Base-by-base conservation (phyloP, 2,329 filamentous ascomycete genomes). In the Acephala macrosclerotiorum region DNA sequence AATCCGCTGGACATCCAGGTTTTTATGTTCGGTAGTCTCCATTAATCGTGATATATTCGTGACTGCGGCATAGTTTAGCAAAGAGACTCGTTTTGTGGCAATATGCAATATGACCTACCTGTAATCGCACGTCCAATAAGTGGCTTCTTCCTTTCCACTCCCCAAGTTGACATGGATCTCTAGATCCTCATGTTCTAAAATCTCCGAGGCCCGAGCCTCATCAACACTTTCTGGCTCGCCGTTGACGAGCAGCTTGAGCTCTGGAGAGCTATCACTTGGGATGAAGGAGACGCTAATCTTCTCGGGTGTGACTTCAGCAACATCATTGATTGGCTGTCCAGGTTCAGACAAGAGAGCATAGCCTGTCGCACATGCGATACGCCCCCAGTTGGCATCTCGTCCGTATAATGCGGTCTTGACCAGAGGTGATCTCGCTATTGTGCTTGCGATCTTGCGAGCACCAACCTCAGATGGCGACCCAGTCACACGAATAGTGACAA, bases 331-430 rank as follows among this genome's bases (percentile, higher is more conserved):
- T n/a, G 82, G 79, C 72, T 83, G 78, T 1, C 85, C 86, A 0
- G 86, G 87, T 70, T 87, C 85, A 1, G 84, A 86, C 68, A 90
- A 83, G 56, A 88, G 80, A 16, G 88, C 83, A 77, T 98, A 98
- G 2, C 96, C 96, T 4, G 94, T 94, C 0, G 96, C 95, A 78
- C 96, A 98, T 33, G 98, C 85, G 68, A 99, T 97, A 62, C 96
- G 93, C 38, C 96, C 96, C 96, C 96, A 99, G 83, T 99, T 99
- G 20, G 96, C 96, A 77, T 99, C 96, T 78, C 94, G 93, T 70
- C 96, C 96, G 79, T 99, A 99, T 47, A 99, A 84, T 0, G 96
- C 96, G 0, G 96, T 99, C 84, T 99, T 99, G 73, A 99, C 96
- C 14, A 99, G 87, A 9, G 96, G 93, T 0, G 94, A 97, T 59